Evolutionary conservation across 306 rosid species (phyloP), one percentile per base, ranked within the genome.

Genomic region (Purshia tridentata): DNA sequence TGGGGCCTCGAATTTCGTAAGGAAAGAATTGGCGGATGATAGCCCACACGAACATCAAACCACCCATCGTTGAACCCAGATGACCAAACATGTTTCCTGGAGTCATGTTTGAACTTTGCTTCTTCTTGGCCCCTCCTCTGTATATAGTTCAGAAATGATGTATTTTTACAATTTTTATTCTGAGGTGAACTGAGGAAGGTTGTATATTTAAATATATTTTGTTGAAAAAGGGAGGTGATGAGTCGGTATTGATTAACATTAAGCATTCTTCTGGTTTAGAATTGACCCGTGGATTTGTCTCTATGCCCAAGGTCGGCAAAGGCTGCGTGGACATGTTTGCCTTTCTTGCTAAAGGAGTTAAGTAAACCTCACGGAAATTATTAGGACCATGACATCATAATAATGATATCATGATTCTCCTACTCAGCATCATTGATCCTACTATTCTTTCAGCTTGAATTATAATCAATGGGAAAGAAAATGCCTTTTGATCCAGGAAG

Each of bases 41-140:
- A 9, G 97, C 96, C 93, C 96, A 88, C 4, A 86, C 3, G 76
- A 89, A 88, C 97, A 93, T 78, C 8, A 91, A 50, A n/a, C 84
- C 73, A 0, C 81, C 86, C 0, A 86, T 14, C n/a, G 85, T 67
- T 53, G 98, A 86, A 70, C 97, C 98, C 50, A 76, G 67, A 1
- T 84, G 37, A 69, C 88, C 70, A 65, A 90, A 77, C 69, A 70
- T 35, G 19, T 82, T 80, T 39, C 67, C 79, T 18, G 80, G 64
- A 20, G 53, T 50, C 96, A 85, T 88, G 46, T 1, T 74, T 51
- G 29, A 57, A 47, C 57, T 76, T 9, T 72, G 35, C 37, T 23
- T 51, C 44, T 59, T 70, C 23, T 37, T 41, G 2, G 60, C 48
- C 35, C 48, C 35, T 29, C 35, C 23, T 16, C 67, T 12, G 71